Evolutionary conservation across 345 rosid species (phyloP).

Genomic region (Populus euphratica): DNA sequence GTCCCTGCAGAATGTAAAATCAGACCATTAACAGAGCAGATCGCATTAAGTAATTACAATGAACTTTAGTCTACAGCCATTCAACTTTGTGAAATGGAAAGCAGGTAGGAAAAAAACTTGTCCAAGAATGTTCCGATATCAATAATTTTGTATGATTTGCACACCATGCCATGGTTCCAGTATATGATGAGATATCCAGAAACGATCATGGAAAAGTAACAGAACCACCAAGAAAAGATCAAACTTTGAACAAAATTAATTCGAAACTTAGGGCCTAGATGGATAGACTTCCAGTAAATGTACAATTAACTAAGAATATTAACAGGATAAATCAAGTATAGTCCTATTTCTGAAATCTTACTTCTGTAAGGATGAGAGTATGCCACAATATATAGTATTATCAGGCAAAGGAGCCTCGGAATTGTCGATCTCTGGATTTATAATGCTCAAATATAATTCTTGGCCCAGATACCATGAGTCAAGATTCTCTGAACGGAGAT

Average conservation of each 20-base stretch:
- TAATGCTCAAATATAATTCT: constrained; percentile 64
- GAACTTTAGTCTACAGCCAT: not conserved
- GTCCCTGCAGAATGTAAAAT: constrained; percentile 44
- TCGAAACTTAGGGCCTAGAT: not conserved
- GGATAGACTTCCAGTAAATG: not conserved
- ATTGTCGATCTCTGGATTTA: constrained; percentile 64
- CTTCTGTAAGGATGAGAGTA: constrained; percentile 74
- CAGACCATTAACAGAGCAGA: not conserved
- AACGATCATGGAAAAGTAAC: too few relatives aligned
- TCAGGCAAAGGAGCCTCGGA: constrained; percentile 54
- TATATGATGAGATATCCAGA: not conserved
- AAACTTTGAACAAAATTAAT: not conserved
- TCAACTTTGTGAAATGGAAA: not conserved
- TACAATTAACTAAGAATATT: not conserved
- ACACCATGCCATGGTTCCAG: too few relatives aligned
- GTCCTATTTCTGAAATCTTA: constrained; percentile 36
- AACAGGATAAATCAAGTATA: not conserved
- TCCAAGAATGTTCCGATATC: not conserved
- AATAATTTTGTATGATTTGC: not conserved
- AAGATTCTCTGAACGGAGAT: constrained; percentile 75
- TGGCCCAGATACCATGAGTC: constrained; percentile 90
- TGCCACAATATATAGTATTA: constrained; percentile 76
- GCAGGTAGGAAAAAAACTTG: not conserved
- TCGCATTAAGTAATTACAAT: not conserved
- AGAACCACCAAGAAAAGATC: not conserved